Conservation (phyloP, 2,329 filamentous ascomycete genomes). For the Cladosporium sp. region DNA sequence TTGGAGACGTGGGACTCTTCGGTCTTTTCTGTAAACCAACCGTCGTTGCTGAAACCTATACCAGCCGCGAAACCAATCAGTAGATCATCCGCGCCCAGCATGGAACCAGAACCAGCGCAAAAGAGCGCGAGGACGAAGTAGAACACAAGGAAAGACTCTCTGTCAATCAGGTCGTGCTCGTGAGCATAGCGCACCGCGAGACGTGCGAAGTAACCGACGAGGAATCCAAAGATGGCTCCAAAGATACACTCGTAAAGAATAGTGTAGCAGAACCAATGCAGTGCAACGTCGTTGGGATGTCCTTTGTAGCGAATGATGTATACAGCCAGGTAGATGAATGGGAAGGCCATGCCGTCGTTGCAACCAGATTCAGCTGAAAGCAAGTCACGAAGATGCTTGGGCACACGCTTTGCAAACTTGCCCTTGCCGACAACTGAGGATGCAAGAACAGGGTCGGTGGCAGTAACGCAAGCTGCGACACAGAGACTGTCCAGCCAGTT, state of each 20-base stretch:
- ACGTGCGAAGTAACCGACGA: conserved; percentile 82
- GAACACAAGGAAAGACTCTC: conserved; percentile 96
- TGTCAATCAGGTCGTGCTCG: conserved; percentile 78
- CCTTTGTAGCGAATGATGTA: conserved; percentile 83
- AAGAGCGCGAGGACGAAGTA: conserved; percentile 97
- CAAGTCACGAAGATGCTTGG: conserved; percentile 93
- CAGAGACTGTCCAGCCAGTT: conserved; percentile 87
- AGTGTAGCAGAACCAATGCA: conserved; percentile 84
- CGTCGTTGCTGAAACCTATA: conserved; percentile 98
- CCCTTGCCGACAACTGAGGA: conserved; percentile 98
- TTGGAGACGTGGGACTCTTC: conserved; percentile 98
- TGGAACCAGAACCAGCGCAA: conserved; percentile 86
- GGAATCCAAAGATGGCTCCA: conserved; percentile 81
- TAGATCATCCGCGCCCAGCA: conserved; percentile 88
- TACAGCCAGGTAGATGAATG: conserved; percentile 88
- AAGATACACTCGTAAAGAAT: conserved; percentile 95
- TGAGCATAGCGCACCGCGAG: conserved; percentile 89
- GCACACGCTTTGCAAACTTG: conserved; percentile 95
- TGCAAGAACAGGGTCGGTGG: conserved; percentile 92
- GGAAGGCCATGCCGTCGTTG: conserved; percentile 99
- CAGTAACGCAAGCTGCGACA: conserved; percentile 88
- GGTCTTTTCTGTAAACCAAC: conserved; percentile 97
- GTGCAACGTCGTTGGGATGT: conserved; percentile 63
- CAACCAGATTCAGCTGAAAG: conserved; percentile 95
- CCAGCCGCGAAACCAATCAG: conserved; percentile 92